Evolutionary conservation across 2,329 filamentous ascomycete species (phyloP), one percentile per base, ranked within the genome.

Genomic region (Fusarium sp.): DNA sequence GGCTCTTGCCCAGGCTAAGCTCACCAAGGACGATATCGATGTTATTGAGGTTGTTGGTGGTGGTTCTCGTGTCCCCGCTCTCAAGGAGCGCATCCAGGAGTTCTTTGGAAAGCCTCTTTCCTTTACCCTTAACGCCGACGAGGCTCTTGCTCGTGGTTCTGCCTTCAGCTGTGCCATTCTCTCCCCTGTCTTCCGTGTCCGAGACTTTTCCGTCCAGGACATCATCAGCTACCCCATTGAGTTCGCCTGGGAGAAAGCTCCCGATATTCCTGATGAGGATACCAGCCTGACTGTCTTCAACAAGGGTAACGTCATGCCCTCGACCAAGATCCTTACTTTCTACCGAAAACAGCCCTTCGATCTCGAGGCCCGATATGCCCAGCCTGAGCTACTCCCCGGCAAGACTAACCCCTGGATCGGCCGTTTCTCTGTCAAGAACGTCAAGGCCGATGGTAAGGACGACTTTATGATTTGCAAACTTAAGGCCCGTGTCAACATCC

Each of bases 401-500:
- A 97, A 95, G 88, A 88, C 92, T 71, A 94, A 94, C 82, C 93
- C 96, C 53, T 98, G 95, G 93, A 98, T 99, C 77, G 96, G 96
- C 64, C 92, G 94, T 74, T 99, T 99, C 87, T 97, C 95, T 45
- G 95, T 99, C 82, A 99, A 99, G 90, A 93, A 93, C 50, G 95
- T 99, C 80, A 95, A 98, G 89, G 92, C 94, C 44, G 94, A 97
- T 80, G 90, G 91, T 75, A 95, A 96, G 82, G 94, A 97, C 68
- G 96, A 98, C 82, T 99, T 98, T 84, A 98, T 99, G 95, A 97
- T 98, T 80, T 99, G 96, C 92, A 99, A 99, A 88, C 91, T 99
- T 71, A 98, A 98, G 90, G 95, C 96, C 53, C 92, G 96, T 73
- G 90, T 99, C 63, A 99, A 99, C 86, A 90, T 98, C 73, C 95